Evolutionary conservation across 305 asterid species (phyloP).

Genomic region (Ajuga reptans): DNA sequence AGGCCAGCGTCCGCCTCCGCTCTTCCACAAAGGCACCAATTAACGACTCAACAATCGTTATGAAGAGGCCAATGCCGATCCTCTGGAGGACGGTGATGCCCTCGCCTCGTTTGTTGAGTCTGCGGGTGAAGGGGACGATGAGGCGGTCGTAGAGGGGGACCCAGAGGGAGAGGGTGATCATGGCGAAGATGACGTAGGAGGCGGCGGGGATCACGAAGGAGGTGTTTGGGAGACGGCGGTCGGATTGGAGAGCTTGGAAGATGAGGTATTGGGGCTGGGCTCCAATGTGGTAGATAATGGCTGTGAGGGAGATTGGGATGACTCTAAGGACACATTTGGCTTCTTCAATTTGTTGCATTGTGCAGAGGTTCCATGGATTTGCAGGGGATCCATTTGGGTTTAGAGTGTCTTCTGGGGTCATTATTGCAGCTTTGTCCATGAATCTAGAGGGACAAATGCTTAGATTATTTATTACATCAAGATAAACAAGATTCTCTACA

Average conservation of each 20-base stretch:
- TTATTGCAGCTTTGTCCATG: conserved; percentile 36
- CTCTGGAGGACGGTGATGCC: conserved; percentile 52
- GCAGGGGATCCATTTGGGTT: conserved; percentile 32
- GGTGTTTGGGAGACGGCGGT: conserved; percentile 36
- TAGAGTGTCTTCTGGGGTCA: conserved; percentile 25
- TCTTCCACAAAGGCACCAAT: conserved; percentile 37
- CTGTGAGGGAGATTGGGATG: conserved; percentile 35
- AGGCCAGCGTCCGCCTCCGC: conserved; percentile 29
- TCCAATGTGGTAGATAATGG: conserved; percentile 35
- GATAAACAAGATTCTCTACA: too few relatives aligned
- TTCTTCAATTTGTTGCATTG: conserved; percentile 41
- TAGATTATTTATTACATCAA: background rate
- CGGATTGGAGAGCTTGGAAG: conserved; percentile 54
- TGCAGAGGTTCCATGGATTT: conserved; percentile 42
- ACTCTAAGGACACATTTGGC: conserved; percentile 36
- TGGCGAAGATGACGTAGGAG: conserved; percentile 40
- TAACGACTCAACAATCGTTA: conserved; percentile 33
- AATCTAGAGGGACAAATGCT: conserved; percentile 17
- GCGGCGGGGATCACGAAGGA: conserved; percentile 47
- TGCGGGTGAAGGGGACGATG: conserved; percentile 29
- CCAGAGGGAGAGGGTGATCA: conserved; percentile 41
- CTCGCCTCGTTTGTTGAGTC: conserved; percentile 19
- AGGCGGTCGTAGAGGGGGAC: conserved; percentile 41
- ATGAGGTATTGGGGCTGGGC: conserved; percentile 36
- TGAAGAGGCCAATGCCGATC: conserved; percentile 43